These are phyloP conservation scores for Coccomyxa subellipsoidea DNA, from an alignment of 163 green algal species.

Conservation along the genomic window DNA sequence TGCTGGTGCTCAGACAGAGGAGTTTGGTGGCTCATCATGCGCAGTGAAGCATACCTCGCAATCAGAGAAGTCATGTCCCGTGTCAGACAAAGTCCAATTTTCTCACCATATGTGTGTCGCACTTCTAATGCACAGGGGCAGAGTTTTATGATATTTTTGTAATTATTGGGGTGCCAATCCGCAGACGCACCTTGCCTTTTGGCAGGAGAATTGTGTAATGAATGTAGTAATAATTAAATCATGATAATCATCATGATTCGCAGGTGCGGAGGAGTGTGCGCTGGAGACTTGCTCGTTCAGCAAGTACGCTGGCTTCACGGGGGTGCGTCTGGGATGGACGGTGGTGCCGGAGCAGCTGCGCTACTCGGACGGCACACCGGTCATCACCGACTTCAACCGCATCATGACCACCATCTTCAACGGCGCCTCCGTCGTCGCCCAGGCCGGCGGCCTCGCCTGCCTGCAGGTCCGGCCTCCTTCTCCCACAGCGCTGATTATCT, in stretches of 20 bases:
- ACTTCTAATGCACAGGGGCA: too few relatives aligned
- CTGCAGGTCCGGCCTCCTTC: slow-evolving; percentile 33
- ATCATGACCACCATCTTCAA: slow-evolving; percentile 99
- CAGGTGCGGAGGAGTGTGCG: slow-evolving; percentile 86
- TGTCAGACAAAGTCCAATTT: too few relatives aligned
- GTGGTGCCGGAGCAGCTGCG: slow-evolving; percentile 89
- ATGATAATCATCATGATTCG: background rate
- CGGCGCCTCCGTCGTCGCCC: slow-evolving; percentile 90
- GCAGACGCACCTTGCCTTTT: too few relatives aligned
- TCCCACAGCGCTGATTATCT: background rate
- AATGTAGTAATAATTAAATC: background rate
- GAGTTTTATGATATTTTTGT: too few relatives aligned
- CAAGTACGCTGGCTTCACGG: slow-evolving; percentile 99
- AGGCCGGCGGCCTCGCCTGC: slow-evolving; percentile 86
- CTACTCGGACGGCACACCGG: slow-evolving; percentile 58
- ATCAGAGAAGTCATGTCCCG: too few relatives aligned
- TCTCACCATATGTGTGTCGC: too few relatives aligned
- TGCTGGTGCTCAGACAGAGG: too few relatives aligned
- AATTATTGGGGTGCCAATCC: too few relatives aligned
- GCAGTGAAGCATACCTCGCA: too few relatives aligned
- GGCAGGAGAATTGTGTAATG: too few relatives aligned
- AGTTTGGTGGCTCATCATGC: too few relatives aligned
- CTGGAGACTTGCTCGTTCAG: slow-evolving; percentile 98
- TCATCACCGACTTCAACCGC: slow-evolving; percentile 91
- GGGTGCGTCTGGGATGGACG: slow-evolving; percentile 97